Evolutionary conservation across 441 rosid genomes (phyloP).

Genomic region (Metrosideros polymorpha): DNA sequence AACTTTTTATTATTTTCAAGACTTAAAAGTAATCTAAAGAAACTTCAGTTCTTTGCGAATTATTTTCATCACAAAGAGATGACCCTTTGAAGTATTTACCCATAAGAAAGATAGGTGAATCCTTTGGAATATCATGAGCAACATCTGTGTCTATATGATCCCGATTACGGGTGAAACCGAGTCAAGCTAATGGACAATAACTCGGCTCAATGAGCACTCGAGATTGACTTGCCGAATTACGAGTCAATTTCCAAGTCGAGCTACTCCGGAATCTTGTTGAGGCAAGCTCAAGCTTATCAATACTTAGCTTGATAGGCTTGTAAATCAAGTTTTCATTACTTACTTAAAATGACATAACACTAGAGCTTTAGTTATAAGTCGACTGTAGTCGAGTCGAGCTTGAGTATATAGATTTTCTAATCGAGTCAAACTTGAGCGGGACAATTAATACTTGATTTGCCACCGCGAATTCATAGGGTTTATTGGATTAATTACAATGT

Average conservation of each 20-base stretch:
- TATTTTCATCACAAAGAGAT: neutral
- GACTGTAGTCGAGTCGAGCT: neutral
- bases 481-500: neutral
- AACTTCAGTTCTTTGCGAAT: neutral
- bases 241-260: neutral
- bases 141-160: neutral
- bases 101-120: neutral
- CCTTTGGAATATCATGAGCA: neutral
- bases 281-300: neutral
- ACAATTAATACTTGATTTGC: neutral
- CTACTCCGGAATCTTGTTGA: neutral
- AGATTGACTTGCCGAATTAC: neutral
- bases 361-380: neutral
- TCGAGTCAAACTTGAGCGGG: neutral
- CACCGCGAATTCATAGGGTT: neutral
- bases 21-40: neutral
- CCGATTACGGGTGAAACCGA: neutral
- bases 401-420: neutral
- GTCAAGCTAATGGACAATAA: neutral
- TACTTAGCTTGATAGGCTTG: neutral
- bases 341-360: neutral
- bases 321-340: neutral
- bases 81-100: neutral
- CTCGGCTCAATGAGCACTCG: neutral
- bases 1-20: neutral